Evolutionary conservation across 2,329 filamentous ascomycete species (phyloP), one percentile per base, ranked within the genome.

Genomic region (Fusarium sp.): DNA sequence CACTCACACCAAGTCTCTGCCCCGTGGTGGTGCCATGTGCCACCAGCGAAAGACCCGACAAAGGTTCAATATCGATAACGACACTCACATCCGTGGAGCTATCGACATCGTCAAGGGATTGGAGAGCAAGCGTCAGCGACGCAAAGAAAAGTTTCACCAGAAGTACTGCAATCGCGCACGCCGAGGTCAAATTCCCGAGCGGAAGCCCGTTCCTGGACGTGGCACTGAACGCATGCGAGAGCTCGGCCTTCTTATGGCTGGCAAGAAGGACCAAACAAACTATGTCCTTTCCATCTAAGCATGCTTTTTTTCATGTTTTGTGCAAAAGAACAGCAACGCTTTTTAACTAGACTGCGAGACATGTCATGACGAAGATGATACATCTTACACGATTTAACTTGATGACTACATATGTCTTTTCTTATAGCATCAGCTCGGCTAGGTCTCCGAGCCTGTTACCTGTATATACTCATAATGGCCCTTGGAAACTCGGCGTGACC

Each of bases 101-200:
- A 96, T 99, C 71, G 96, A 98, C 79, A 99, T 97, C 65, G 92
- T 97, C 79, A 97, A 97, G 79, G 96, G 96, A 10, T 87, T 99
- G 2, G 96, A 99, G 82, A 91, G 92, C 80, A 98, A 97, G 83
- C 91, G 94, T 26, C 92, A 96, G 81, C 90, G 96, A 68, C 92
- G 96, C 72, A 94, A 92, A 81, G 94, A 98, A 80, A 97, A 97
- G 80, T 92, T 94, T 75, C 91, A 92, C 77, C 91, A 94, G 74
- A 96, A 97, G 78, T 91, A 95, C 76, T 96, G 92, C 82, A 90
- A 93, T 76, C 92, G 93, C 74, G 90, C 90, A 58, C 89, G 90
- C 68, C 94, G 93, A 75, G 86, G 87, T 14, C 85, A 87, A 71
- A 83, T 86, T 22, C 80, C 82, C 5, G 85, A 86, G 71, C 88